Evolutionary conservation across 768 basidiomycete genomes (phyloP).

Genomic region (Naematelia aurantialba): DNA sequence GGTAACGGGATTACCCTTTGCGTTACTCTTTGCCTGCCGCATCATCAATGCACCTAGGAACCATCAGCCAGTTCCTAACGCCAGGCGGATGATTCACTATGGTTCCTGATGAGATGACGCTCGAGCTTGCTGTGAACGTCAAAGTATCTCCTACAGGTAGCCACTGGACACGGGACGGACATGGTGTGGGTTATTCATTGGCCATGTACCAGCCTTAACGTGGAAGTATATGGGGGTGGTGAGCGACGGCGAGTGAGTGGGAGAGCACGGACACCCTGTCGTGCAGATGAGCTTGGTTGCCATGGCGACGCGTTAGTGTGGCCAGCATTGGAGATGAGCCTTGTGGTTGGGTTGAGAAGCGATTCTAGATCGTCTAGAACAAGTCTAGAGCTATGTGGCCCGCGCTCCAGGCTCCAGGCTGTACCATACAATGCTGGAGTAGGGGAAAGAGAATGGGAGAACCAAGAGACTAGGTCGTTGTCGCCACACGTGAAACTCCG

Average conservation of each 20-base stretch:
- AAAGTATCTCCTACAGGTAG: not conserved
- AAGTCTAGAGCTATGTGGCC: too few relatives aligned
- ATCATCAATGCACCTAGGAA: not conserved
- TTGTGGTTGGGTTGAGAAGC: too few relatives aligned
- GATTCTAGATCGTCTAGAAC: too few relatives aligned
- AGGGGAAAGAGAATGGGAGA: too few relatives aligned
- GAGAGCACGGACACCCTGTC: not conserved
- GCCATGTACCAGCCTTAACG: not conserved
- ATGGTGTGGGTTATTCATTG: too few relatives aligned
- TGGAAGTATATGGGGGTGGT: not conserved
- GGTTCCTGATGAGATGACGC: not conserved
- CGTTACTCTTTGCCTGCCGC: not conserved
- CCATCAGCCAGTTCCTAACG: not conserved
- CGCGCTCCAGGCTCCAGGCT: too few relatives aligned
- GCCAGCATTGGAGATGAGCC: too few relatives aligned
- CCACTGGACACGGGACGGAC: not conserved
- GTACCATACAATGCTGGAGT: too few relatives aligned
- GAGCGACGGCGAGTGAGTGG: not conserved
- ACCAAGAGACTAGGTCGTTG: too few relatives aligned
- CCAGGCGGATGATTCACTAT: not conserved
- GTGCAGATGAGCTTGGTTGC: not conserved
- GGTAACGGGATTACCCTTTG: not conserved
- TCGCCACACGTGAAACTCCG: conserved; percentile 1
- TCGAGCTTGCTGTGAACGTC: not conserved
- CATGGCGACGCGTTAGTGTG: too few relatives aligned